These are phyloP conservation scores for Phaeosphaeriaceae sp. DNA, from an alignment of 2,329 filamentous ascomycete genomes.

Conservation along the genomic window DNA sequence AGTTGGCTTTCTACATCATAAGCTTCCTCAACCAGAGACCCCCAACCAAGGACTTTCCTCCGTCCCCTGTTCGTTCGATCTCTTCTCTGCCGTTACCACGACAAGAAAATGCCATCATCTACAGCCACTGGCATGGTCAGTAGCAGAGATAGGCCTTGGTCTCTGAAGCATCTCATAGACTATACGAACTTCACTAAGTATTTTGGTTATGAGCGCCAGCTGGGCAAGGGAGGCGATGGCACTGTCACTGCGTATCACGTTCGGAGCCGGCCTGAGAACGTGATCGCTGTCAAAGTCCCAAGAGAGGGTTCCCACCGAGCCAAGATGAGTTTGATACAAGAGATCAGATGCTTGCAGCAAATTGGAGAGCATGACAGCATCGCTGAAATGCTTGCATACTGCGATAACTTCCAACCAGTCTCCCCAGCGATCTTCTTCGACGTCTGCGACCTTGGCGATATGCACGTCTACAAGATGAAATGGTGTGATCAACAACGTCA, in stretches of 20 bases:
- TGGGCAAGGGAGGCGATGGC: neutral
- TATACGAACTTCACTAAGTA: neutral
- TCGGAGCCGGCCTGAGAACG: neutral
- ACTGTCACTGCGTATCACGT: neutral
- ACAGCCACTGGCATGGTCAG: neutral
- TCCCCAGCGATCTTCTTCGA: conserved; percentile 28
- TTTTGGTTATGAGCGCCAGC: neutral
- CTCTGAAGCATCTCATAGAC: neutral
- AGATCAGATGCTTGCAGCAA: neutral
- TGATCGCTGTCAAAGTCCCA: neutral
- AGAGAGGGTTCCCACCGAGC: neutral
- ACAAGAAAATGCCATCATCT: too few species aligned
- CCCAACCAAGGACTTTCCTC: neutral
- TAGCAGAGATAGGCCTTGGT: neutral
- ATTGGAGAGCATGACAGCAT: conserved; percentile 1
- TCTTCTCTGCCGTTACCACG: neutral
- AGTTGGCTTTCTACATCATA: neutral
- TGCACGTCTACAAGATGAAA: conserved; percentile 9
- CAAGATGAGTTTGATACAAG: neutral
- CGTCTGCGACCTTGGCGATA: conserved; percentile 24
- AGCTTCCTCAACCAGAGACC: neutral
- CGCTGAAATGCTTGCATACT: neutral
- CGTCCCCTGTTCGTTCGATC: neutral
- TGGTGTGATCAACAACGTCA: conserved; percentile 6
- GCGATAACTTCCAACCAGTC: neutral